phyloP scores from a whole-genome alignment of 1,284 basidiomycete species.

The Cryptococcus jaspeensis region DNA sequence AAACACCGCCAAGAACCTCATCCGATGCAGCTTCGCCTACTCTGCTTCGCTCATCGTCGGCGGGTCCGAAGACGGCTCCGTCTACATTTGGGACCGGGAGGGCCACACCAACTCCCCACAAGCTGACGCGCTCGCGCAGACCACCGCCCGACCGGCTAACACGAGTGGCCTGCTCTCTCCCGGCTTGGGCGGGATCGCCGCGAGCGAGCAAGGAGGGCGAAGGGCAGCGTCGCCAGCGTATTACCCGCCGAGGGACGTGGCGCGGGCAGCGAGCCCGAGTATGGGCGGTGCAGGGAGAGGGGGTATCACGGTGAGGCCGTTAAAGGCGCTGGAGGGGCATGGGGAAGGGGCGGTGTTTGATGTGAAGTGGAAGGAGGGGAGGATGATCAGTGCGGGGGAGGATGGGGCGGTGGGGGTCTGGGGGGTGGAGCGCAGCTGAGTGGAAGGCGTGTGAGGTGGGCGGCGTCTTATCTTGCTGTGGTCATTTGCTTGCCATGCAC shows the following conservation, averaged over 20 bases:
- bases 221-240: constrained; percentile 23
- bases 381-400: constrained; percentile 51
- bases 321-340: constrained; percentile 38
- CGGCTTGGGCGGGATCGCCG: neutral
- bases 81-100: constrained; percentile 48
- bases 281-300: constrained; percentile 4
- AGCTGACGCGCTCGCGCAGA: no score
- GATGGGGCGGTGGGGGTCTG: constrained; percentile 54
- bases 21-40: constrained; percentile 52
- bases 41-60: constrained; percentile 49
- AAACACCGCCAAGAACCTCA: constrained; percentile 56
- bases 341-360: constrained; percentile 50
- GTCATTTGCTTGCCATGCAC: no score
- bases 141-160: no score
- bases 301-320: constrained; percentile 28
- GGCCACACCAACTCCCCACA: constrained; percentile 1
- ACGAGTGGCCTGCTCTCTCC: neutral
- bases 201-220: neutral
- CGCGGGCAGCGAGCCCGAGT: neutral
- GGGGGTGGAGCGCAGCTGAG: constrained; percentile 18
- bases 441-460: no score
- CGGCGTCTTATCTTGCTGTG: no score
- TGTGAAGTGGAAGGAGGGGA: constrained; percentile 50
- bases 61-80: constrained; percentile 52
- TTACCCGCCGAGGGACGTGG: constrained; percentile 27